A percentile compares a stretch with the other conserved stretches of the same genome.
phyloP scores from a whole-genome alignment of 495 filamentous ascomycete genomes.

The Monascus purpureus region DNA sequence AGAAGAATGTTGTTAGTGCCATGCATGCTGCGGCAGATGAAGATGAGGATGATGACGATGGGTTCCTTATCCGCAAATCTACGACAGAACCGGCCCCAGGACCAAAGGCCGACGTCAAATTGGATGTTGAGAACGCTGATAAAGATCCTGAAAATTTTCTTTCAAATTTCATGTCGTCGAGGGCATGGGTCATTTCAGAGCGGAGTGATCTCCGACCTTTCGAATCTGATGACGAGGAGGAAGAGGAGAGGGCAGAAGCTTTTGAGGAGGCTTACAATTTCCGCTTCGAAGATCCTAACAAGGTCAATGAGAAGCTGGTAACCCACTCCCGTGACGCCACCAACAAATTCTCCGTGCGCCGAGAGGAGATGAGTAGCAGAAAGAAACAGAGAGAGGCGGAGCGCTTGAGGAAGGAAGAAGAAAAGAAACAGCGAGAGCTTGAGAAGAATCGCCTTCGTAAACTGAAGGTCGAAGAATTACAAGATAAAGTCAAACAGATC shows the following conservation, averaged over 20 bases:
- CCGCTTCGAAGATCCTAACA: conserved; percentile 82
- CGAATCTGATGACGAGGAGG: conserved; percentile 84
- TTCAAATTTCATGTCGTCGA: conserved; percentile 74
- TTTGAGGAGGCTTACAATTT: conserved; percentile 94
- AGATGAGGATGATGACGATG: conserved; percentile 48
- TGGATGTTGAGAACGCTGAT: conserved; percentile 65
- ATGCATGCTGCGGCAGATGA: conserved; percentile 52
- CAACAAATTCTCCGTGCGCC: conserved; percentile 63
- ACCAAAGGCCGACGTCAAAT: conserved; percentile 33
- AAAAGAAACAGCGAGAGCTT: conserved; percentile 59
- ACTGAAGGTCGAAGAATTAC: conserved; percentile 76
- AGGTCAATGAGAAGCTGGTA: conserved; percentile 67
- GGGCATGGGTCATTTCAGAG: conserved; percentile 68
- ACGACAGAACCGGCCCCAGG: conserved; percentile 17
- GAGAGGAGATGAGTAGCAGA: conserved; percentile 62
- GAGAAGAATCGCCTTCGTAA: conserved; percentile 75
- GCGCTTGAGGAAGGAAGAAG: conserved; percentile 59
- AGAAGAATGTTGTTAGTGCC: conserved; percentile 57
- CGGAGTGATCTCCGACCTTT: conserved; percentile 53
- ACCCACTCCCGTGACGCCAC: conserved; percentile 80
- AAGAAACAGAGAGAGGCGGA: conserved; percentile 67
- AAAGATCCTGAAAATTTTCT: conserved; percentile 82
- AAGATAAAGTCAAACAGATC: conserved; percentile 68
- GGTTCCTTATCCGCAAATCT: conserved; percentile 53
- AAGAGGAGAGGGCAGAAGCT: conserved; percentile 65